Evolutionary conservation across 148 eudicot species (phyloP).

Genomic region (Chenopodium quinoa): DNA sequence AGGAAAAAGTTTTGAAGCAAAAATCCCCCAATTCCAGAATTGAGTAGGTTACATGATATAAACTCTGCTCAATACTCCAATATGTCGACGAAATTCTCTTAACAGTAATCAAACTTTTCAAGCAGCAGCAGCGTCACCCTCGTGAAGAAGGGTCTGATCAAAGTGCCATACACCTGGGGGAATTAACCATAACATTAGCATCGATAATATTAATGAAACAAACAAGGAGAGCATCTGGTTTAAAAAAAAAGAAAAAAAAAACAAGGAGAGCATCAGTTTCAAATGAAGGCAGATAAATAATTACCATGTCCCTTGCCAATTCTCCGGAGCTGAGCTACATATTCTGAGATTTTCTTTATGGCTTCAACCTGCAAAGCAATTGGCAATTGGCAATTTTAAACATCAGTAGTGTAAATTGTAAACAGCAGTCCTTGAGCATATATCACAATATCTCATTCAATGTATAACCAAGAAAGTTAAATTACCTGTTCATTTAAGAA

Average conservation of each 20-base stretch:
- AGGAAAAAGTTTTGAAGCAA: background rate
- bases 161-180: slow-evolving; percentile 90
- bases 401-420: too few relatives aligned
- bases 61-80: background rate
- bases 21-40: background rate
- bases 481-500: slow-evolving; percentile 54
- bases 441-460: too few relatives aligned
- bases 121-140: slow-evolving; percentile 40
- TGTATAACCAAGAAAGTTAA: background rate
- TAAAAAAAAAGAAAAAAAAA: background rate
- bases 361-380: slow-evolving; percentile 43
- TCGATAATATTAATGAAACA: background rate
- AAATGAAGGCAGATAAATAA: background rate
- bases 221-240: background rate
- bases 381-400: too few relatives aligned
- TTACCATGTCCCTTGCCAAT: slow-evolving; percentile 69
- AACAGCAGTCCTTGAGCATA: background rate
- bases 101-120: background rate
- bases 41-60: background rate
- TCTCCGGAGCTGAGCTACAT: slow-evolving; percentile 59
- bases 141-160: slow-evolving; percentile 71
- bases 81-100: slow-evolving; percentile 5
- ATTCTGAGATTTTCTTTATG: slow-evolving; percentile 59
- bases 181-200: background rate
- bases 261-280: background rate